A percentile compares a stretch with the other conserved stretches of the same genome.
Evolutionary conservation across 495 filamentous ascomycete genomes (phyloP).

Genomic region (Penicillium tannophilum): DNA sequence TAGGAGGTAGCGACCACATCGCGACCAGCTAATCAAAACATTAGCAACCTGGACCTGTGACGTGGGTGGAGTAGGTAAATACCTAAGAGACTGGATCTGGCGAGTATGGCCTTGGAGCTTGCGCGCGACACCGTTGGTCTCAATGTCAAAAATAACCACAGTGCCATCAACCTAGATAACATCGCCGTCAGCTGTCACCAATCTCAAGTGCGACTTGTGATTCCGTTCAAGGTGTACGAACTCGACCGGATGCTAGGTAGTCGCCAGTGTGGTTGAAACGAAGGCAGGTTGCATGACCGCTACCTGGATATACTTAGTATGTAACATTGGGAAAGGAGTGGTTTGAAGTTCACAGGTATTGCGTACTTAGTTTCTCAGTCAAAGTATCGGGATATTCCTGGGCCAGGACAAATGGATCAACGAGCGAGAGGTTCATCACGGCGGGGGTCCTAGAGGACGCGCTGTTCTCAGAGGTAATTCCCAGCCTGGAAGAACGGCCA

Average conservation of each 20-base stretch:
- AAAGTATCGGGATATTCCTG: conserved; percentile 94
- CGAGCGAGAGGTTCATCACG: conserved; percentile 75
- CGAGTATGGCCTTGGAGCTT: conserved; percentile 90
- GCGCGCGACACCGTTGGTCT: conserved; percentile 92
- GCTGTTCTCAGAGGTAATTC: conserved; percentile 6
- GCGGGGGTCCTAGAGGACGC: background rate
- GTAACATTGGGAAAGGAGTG: background rate
- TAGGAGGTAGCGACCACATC: conserved; percentile 88
- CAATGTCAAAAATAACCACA: conserved; percentile 93
- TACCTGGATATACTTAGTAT: conserved; percentile 37
- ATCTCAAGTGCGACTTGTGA: background rate
- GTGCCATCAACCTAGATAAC: conserved; percentile 73
- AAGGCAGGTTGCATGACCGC: conserved; percentile 67
- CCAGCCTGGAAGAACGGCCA: conserved; percentile 7
- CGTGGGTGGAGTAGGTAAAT: conserved; percentile 4
- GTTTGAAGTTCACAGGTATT: background rate
- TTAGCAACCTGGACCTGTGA: conserved; percentile 13
- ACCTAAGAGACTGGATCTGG: conserved; percentile 83
- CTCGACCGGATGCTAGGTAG: conserved; percentile 89
- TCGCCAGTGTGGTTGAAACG: conserved; percentile 95
- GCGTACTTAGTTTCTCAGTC: conserved; percentile 72
- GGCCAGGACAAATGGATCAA: conserved; percentile 81
- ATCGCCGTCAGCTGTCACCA: conserved; percentile 5
- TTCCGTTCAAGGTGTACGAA: conserved; percentile 32
- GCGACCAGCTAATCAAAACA: conserved; percentile 72